Percentiles rank a stretch among this genome's conserved stretches.
Evolutionary conservation across 768 basidiomycete genomes (phyloP).

Genomic region (Chalciporus sphaerocephalus): DNA sequence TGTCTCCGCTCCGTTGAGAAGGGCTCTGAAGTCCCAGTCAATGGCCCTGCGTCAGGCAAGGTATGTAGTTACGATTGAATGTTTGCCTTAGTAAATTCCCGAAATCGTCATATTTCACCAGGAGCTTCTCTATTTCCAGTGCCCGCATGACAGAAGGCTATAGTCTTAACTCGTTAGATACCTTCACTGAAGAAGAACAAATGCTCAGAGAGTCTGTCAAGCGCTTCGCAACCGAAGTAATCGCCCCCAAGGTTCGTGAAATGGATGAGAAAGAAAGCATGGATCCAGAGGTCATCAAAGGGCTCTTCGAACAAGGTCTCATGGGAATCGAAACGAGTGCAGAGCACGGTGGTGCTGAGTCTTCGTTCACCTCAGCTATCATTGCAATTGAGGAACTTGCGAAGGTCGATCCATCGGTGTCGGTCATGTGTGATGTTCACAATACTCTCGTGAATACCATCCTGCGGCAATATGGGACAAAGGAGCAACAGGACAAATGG

Average conservation of each 20-base stretch:
- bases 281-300: constrained; percentile 83
- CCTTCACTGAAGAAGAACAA: constrained; percentile 90
- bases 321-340: constrained; percentile 95
- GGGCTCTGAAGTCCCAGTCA: constrained; percentile 3
- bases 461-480: constrained; percentile 77
- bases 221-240: constrained; percentile 85
- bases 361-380: constrained; percentile 91
- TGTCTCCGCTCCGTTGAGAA: constrained; percentile 13
- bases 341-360: constrained; percentile 82
- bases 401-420: constrained; percentile 92
- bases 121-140: constrained; percentile 26
- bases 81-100: not conserved
- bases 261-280: constrained; percentile 98
- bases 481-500: constrained; percentile 85
- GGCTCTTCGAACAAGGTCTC: constrained; percentile 94
- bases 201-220: constrained; percentile 89
- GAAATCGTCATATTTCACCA: constrained; percentile 3
- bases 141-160: constrained; percentile 25
- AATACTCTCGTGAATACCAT: constrained; percentile 98
- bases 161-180: constrained; percentile 61
- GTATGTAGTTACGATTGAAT: constrained; percentile 8
- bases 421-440: constrained; percentile 96
- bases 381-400: constrained; percentile 97
- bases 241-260: constrained; percentile 86
- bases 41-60: constrained; percentile 6